Evolutionary conservation across 75 land plant genomes (phyloP), one percentile per base, ranked within the genome.

Genomic region (Azolla pinnata): DNA sequence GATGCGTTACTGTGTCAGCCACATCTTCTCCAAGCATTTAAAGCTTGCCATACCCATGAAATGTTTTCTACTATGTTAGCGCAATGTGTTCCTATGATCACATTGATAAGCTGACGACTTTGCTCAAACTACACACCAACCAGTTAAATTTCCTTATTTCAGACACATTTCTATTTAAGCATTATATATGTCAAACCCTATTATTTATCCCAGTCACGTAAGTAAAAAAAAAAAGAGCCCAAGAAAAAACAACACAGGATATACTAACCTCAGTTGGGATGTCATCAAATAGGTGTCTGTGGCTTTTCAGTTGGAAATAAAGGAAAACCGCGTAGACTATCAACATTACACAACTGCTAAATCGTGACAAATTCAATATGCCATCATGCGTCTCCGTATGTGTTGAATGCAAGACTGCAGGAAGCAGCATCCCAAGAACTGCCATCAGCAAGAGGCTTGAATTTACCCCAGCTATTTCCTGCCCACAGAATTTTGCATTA

Each of bases 391-490:
- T 9, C 56, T 82, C 82, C 2, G 79, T 79, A 33, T 69, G 78
- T 2, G 85, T 82, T 23, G 65, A 63, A 57, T 79, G 79, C 24
- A 82, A 70, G 35, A 72, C 83, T 25, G 79, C 82, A 31, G 82
- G 83, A 28, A 79, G 73, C 2, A 79, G 73, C 2, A 79, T 49
- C 23, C 79, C 82, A 72, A 82, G 70, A 24, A 79, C 78, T 45
- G 79, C 79, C 79, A 82, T 82, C 48, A 82, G 56, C 29, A 81
- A 71, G 67, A 81, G 61, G 9, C 84, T 75, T 7, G 81, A 81
- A 57, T 67, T 78, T 51, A 81, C 81, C 10, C 56, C 42, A 55
- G 84, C 84, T 54, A 72, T 57, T 57, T 76, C 76, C 83, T 80
- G 66, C n/a, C 26, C 29, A 44, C 20, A 30, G 5, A 56, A 55